Evolutionary conservation across 2,329 filamentous ascomycete species (phyloP).

Genomic region (Sporothrix variecibatus): DNA sequence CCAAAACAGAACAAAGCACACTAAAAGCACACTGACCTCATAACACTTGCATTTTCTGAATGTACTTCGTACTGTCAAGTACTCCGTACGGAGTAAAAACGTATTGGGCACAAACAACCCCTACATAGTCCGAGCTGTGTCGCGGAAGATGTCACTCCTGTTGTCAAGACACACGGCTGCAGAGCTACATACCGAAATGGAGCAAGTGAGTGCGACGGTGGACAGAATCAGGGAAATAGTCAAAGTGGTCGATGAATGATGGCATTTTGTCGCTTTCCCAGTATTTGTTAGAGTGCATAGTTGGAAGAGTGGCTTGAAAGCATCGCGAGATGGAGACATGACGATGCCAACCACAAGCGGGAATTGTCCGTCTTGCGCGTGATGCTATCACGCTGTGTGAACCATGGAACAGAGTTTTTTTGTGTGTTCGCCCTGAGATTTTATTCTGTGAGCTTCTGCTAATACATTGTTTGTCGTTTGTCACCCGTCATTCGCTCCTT

Average conservation of each 20-base stretch:
- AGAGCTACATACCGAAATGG: background rate
- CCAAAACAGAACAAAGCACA: background rate
- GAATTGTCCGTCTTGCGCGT: background rate
- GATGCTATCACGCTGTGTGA: conserved; percentile 2
- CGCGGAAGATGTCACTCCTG: conserved; percentile 15
- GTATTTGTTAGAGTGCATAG: too few species aligned
- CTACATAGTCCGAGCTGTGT: conserved; percentile 22
- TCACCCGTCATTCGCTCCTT: background rate
- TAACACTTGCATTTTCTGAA: background rate
- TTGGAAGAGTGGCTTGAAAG: too few species aligned
- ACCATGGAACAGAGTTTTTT: background rate
- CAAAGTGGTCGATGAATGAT: background rate
- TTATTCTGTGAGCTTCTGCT: background rate
- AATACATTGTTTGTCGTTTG: background rate
- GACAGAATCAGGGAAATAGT: background rate
- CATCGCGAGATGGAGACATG: conserved; percentile 1
- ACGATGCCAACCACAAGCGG: background rate
- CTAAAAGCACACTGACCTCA: conserved; percentile 2
- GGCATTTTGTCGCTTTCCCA: background rate
- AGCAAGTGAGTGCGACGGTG: background rate
- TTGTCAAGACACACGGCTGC: background rate
- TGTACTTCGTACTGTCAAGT: background rate
- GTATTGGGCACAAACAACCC: background rate
- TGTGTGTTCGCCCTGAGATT: background rate
- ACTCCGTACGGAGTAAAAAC: background rate